Percentiles rank a stretch among this genome's conserved stretches.
phyloP scores from a whole-genome alignment of 306 rosid genomes.

The Cucumis melo region DNA sequence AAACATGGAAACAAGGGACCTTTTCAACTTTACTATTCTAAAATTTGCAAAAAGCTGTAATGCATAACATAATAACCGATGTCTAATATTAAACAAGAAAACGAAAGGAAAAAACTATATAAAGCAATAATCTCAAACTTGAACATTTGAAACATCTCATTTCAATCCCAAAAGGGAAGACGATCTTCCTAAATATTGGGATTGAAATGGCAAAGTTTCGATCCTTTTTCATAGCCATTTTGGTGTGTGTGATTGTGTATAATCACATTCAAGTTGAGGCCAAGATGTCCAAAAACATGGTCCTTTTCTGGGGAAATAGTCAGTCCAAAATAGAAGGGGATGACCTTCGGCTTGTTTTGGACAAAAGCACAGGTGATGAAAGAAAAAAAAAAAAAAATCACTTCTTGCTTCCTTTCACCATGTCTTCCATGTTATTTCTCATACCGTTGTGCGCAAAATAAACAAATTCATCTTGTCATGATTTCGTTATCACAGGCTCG shows the following conservation, averaged over 20 bases:
- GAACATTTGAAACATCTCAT: slow-evolving; percentile 9
- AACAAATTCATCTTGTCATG: neutral
- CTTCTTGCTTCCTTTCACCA: neutral
- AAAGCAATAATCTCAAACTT: slow-evolving; percentile 19
- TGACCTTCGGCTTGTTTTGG: slow-evolving; percentile 53
- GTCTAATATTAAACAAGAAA: neutral
- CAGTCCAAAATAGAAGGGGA: slow-evolving; percentile 37
- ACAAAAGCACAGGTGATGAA: slow-evolving; percentile 42
- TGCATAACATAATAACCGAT: neutral
- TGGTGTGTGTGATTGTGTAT: slow-evolving; percentile 17
- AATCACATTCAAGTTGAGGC: slow-evolving; percentile 28
- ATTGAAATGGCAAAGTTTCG: slow-evolving; percentile 25
- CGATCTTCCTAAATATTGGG: slow-evolving; percentile 2
- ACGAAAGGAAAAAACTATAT: slow-evolving; percentile 11
- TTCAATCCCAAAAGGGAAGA: neutral
- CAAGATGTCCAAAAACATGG: slow-evolving; percentile 33
- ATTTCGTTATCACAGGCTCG: slow-evolving; percentile 35
- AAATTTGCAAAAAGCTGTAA: neutral
- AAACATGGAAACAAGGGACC: neutral
- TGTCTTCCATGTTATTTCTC: neutral
- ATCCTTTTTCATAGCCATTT: slow-evolving; percentile 13
- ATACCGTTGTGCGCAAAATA: neutral
- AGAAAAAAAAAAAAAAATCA: neutral
- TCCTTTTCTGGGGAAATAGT: slow-evolving; percentile 40
- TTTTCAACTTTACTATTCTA: neutral